Evolutionary conservation across 2,329 filamentous ascomycete genomes (phyloP).

Genomic region (Sporothrix protearum): DNA sequence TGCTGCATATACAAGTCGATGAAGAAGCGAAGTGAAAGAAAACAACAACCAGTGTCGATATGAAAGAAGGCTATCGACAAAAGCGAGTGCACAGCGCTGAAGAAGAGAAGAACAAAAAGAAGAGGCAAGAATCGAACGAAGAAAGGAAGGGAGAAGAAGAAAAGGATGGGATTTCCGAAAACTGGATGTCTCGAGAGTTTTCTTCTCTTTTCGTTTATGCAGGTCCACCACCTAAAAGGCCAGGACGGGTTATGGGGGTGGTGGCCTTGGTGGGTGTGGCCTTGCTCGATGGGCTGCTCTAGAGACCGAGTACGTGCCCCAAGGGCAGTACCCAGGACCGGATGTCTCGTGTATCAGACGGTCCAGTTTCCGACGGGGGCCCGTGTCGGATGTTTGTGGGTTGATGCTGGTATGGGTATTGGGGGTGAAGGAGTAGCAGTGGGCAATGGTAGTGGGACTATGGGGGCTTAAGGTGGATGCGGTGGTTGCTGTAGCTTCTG

Average conservation of each 20-base stretch:
- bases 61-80: conserved; percentile 54
- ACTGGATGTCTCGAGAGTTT: conserved; percentile 8
- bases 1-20: conserved; percentile 37
- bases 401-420: conserved; percentile 34
- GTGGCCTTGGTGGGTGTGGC: conserved; percentile 27
- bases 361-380: conserved; percentile 37
- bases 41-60: conserved; percentile 43
- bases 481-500: conserved; percentile 6
- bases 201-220: conserved; percentile 4
- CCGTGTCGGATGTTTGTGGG: conserved; percentile 42
- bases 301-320: conserved; percentile 34
- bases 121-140: conserved; percentile 27
- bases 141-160: conserved; percentile 26
- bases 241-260: conserved; percentile 34
- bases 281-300: conserved; percentile 28
- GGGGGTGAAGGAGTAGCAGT: background rate
- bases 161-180: conserved; percentile 28
- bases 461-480: conserved; percentile 3
- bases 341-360: conserved; percentile 42
- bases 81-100: conserved; percentile 49
- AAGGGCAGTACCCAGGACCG: conserved; percentile 38
- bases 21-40: conserved; percentile 33
- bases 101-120: conserved; percentile 34
- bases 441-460: conserved; percentile 6
- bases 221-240: conserved; percentile 6